Evolutionary conservation across 2,329 filamentous ascomycete species (phyloP), one percentile per base, ranked within the genome.

Genomic region (Arthrobotrys sphaeroides): DNA sequence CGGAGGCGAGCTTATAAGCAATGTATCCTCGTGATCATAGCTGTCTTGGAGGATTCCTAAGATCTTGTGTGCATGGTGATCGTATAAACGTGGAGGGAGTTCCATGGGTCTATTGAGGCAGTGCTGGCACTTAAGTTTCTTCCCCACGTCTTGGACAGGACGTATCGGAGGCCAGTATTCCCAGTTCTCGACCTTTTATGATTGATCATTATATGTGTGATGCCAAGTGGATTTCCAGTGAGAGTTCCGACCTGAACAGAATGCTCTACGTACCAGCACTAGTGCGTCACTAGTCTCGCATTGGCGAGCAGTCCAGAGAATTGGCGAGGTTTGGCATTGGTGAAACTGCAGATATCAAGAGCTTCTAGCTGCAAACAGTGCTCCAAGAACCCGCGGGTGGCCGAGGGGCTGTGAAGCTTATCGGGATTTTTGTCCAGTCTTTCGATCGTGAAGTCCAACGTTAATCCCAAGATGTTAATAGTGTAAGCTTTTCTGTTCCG

Each of bases 381-480:
- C 31, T 43, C 31, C 42, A 33, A 33, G 42, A 38, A 49, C 51
- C 57, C 57, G 49, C 28, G 31, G 40, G 31, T 64, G 47, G 47
- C 72, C 72, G 57, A 59, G 64, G 36, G 72, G 64, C 57, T 75
- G 72, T 65, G 72, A 75, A 75, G 45, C 57, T 51, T 53, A 67
- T 40, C 42, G 36, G 62, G 28, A 24, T 24, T 60, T 74, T 42
- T 38, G 16, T 33, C 61, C 31, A 43, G 47, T 51, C 24, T 57
- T 33, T 62, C 26, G 36, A 36, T 47, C n/a, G 22, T 61, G 7
- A 9, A 31, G 31, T 28, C 28, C 20, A 65, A 53, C 38, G 47
- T 62, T 36, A 43, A 47, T 38, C 47, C 45, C 6, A 65, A 64
- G 67, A 28, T 6, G 67, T 49, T 53, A 20, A 51, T 51, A 72